Conservation (phyloP, 371 early-diverging fungal genomes). For the Phascolomyces articulosus region DNA sequence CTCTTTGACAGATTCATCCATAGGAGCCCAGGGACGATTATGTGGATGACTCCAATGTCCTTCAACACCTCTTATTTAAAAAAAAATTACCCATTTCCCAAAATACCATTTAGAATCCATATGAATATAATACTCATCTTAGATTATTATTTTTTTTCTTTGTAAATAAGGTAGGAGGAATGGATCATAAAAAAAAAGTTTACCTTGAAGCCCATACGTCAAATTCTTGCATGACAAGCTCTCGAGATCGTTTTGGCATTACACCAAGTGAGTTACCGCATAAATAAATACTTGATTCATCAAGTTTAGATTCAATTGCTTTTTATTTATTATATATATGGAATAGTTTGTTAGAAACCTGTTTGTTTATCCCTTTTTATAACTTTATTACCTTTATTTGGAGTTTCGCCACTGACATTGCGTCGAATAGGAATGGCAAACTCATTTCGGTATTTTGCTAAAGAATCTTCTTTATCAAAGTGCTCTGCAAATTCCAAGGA, state of each 20-base stretch:
- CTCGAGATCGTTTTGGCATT: constrained; percentile 72
- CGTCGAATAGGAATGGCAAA: constrained; percentile 69
- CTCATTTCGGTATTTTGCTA: constrained; percentile 61
- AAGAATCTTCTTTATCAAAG: constrained; percentile 64
- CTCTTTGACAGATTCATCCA: constrained; percentile 79
- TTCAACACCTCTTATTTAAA: constrained; percentile 68
- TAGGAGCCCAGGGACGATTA: constrained; percentile 87
- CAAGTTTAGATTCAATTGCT: constrained; percentile 31
- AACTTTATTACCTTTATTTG: constrained; percentile 11
- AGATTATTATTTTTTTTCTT: too few species aligned
- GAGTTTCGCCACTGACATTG: constrained; percentile 32
- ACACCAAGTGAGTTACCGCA: constrained; percentile 95
- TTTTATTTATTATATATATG: too few species aligned
- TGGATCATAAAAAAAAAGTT: background rate
- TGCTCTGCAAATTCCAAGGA: constrained; percentile 51
- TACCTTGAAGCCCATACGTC: constrained; percentile 84
- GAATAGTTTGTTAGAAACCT: too few species aligned
- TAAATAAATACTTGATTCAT: constrained; percentile 73
- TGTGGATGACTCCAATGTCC: constrained; percentile 88
- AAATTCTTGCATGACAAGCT: constrained; percentile 83
- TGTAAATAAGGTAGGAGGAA: too few species aligned
- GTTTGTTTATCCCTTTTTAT: too few species aligned
- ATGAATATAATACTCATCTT: too few species aligned
- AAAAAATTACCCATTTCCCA: too few species aligned
- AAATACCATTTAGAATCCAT: too few species aligned